Conservation (phyloP, 2,329 filamentous ascomycete species). For the Berkeleyomyces rouxiae region DNA sequence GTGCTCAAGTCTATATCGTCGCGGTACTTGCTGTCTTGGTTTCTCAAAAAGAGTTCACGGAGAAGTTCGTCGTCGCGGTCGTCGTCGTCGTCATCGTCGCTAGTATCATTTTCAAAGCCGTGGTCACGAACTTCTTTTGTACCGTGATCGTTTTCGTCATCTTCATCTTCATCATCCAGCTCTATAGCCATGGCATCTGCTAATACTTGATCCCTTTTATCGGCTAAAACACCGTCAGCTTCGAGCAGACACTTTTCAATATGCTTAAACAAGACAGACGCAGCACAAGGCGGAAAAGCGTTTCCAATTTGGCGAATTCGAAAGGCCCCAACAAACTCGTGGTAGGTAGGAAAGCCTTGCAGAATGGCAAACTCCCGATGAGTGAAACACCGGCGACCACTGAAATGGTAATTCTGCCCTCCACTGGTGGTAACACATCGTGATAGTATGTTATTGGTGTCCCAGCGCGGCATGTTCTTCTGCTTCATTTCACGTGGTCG, state of each 20-base stretch:
- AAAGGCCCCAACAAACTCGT: slow-evolving; percentile 35
- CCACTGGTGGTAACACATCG: slow-evolving; percentile 50
- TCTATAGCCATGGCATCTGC: slow-evolving; percentile 13
- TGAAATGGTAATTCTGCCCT: slow-evolving; percentile 46
- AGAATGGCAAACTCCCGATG: slow-evolving; percentile 50
- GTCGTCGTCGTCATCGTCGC: neutral
- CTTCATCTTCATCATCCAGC: neutral
- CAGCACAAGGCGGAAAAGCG: slow-evolving; percentile 51
- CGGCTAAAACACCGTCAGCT: slow-evolving; percentile 22
- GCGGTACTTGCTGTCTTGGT: neutral
- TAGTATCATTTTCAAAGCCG: too few species aligned
- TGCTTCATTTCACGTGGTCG: slow-evolving; percentile 19
- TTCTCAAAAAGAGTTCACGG: neutral
- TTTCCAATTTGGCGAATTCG: slow-evolving; percentile 58
- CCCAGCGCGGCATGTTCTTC: slow-evolving; percentile 24
- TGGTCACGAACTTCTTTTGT: too few species aligned
- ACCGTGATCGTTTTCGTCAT: neutral
- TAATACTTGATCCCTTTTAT: slow-evolving; percentile 5
- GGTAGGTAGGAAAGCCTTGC: slow-evolving; percentile 49
- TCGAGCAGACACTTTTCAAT: slow-evolving; percentile 29
- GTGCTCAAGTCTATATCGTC: neutral
- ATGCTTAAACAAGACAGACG: slow-evolving; percentile 32
- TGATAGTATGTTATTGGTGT: slow-evolving; percentile 30
- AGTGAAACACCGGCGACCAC: slow-evolving; percentile 45
- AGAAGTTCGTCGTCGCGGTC: neutral